Evolutionary conservation across 176 grass and related monocot species (phyloP).

Genomic region (Zoysia japonica): DNA sequence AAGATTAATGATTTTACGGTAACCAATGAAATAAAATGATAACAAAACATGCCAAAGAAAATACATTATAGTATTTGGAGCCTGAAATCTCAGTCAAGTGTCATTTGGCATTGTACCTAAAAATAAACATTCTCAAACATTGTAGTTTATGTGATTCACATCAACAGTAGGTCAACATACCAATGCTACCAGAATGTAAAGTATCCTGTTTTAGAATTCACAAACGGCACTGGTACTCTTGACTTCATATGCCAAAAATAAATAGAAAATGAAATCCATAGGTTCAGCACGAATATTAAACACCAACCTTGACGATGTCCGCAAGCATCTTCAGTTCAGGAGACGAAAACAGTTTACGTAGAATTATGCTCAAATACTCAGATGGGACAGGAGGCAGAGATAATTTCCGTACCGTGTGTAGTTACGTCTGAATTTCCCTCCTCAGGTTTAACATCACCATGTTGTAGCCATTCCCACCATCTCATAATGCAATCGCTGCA

Average conservation of each 20-base stretch:
- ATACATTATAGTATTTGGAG: slow-evolving; percentile 6
- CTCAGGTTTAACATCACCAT: slow-evolving; percentile 36
- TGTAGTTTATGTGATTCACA: neutral
- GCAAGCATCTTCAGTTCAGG: slow-evolving; percentile 1
- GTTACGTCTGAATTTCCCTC: slow-evolving; percentile 23
- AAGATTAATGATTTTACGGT: slow-evolving; percentile 25
- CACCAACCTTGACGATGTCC: slow-evolving; percentile 5
- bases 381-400: neutral
- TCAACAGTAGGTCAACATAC: neutral
- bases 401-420: slow-evolving; percentile 39
- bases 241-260: neutral
- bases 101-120: neutral
- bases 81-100: neutral
- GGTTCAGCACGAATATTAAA: neutral
- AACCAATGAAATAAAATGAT: slow-evolving; percentile 18
- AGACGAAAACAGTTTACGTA: slow-evolving; percentile 4
- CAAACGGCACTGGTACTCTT: neutral
- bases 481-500: slow-evolving; percentile 75
- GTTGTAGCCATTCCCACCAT: slow-evolving; percentile 88
- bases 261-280: neutral
- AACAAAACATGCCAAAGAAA: neutral
- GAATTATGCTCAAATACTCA: neutral
- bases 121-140: slow-evolving; percentile 6
- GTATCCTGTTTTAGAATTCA: slow-evolving; percentile 2
- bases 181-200: slow-evolving; percentile 15